These are phyloP conservation scores for Hanseniaspora taiwanica DNA, from an alignment of 805 yeast species.

Conservation along the genomic window DNA sequence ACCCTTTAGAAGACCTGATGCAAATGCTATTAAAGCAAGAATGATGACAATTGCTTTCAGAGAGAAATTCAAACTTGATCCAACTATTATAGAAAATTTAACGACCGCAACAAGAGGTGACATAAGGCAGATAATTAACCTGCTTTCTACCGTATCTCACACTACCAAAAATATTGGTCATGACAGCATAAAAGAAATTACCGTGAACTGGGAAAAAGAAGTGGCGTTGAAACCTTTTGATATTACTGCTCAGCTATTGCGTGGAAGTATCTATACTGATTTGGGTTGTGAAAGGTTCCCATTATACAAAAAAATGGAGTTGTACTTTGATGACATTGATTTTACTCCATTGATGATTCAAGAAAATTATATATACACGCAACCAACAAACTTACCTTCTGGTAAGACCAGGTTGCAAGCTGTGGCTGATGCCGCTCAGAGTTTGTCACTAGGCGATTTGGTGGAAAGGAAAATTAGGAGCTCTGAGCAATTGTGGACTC, in stretches of 20 bases:
- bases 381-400: conserved; percentile 35
- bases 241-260: conserved; percentile 55
- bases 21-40: conserved; percentile 66
- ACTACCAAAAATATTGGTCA: conserved; percentile 53
- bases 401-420: conserved; percentile 43
- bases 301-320: conserved; percentile 70
- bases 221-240: conserved; percentile 88
- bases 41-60: conserved; percentile 81
- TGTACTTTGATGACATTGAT: conserved; percentile 89
- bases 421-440: conserved; percentile 70
- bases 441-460: conserved; percentile 73
- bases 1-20: conserved; percentile 81
- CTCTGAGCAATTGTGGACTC: conserved; percentile 87
- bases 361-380: conserved; percentile 70
- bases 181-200: conserved; percentile 47
- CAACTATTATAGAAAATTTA: conserved; percentile 67
- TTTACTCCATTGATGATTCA: conserved; percentile 93
- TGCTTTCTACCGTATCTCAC: conserved; percentile 71
- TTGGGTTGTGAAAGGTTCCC: conserved; percentile 34
- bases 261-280: conserved; percentile 42
- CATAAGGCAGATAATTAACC: conserved; percentile 84
- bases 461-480: conserved; percentile 76
- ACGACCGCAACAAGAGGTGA: conserved; percentile 81
- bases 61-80: conserved; percentile 71
- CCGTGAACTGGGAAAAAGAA: conserved; percentile 76